These are phyloP conservation scores for Glycine soja DNA, from an alignment of 306 rosid species.

Conservation along the genomic window DNA sequence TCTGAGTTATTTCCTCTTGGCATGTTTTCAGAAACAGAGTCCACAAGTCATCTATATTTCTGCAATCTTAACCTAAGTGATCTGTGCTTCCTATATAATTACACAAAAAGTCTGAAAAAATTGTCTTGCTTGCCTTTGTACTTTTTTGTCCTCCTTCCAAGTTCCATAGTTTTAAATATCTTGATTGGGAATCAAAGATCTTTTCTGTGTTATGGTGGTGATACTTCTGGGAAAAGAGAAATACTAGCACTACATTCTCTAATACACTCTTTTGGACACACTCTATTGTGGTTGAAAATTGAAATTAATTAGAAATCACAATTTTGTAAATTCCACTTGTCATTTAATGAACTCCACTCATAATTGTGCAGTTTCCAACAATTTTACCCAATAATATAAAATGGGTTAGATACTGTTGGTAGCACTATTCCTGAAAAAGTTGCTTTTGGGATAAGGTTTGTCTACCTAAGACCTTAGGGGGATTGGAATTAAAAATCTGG, in stretches of 20 bases:
- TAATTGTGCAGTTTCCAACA: too few species aligned
- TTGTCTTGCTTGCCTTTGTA: background rate
- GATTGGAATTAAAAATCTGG: background rate
- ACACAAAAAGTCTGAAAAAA: background rate
- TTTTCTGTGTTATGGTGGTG: too few species aligned
- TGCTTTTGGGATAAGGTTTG: background rate
- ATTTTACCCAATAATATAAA: too few species aligned
- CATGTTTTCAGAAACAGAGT: background rate
- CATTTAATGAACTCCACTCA: too few species aligned
- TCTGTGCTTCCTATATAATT: background rate
- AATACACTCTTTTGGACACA: too few species aligned
- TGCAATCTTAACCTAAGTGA: background rate
- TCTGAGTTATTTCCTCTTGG: background rate
- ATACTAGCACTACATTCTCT: too few species aligned
- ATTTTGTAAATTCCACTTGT: too few species aligned
- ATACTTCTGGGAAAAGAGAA: too few species aligned
- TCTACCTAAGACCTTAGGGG: background rate
- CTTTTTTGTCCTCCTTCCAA: background rate
- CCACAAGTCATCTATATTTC: constrained; percentile 2
- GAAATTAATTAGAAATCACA: too few species aligned
- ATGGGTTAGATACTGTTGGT: too few species aligned
- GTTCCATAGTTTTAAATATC: background rate
- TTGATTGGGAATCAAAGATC: too few species aligned
- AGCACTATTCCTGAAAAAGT: background rate
- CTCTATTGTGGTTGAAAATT: too few species aligned